A percentile compares a stretch with the other conserved stretches of the same genome.
Evolutionary conservation across 768 basidiomycete species (phyloP).

Genomic region (Pleurotus eryngii): DNA sequence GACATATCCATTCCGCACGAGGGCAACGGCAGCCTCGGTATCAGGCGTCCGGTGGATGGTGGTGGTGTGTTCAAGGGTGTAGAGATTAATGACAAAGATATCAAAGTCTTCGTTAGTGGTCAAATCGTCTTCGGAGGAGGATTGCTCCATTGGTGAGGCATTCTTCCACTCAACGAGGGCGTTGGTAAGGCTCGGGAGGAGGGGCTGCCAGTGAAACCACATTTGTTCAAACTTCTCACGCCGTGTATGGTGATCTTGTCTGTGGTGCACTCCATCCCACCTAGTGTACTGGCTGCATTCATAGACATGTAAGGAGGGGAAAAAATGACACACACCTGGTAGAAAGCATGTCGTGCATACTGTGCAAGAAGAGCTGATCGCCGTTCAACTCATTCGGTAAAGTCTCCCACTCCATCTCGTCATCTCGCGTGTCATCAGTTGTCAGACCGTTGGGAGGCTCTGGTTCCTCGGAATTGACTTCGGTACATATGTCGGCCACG

Average conservation of each 20-base stretch:
- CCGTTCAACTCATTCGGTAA: not conserved
- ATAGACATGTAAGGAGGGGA: not conserved
- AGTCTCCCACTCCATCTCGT: not conserved
- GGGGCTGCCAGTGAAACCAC: not conserved
- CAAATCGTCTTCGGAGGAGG: not conserved
- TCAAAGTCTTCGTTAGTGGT: not conserved
- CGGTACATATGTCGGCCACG: too few relatives aligned
- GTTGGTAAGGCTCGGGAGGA: not conserved
- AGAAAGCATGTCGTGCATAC: not conserved
- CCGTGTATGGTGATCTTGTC: not conserved
- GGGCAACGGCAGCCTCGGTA: conserved; percentile 9
- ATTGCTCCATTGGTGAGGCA: not conserved
- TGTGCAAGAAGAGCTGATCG: not conserved
- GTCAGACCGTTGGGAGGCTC: too few relatives aligned
- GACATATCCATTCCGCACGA: conserved; percentile 18
- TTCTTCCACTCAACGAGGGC: conserved; percentile 13
- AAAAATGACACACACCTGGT: not conserved
- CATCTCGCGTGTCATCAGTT: not conserved
- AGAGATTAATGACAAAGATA: conserved; percentile 1
- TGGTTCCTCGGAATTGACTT: too few relatives aligned
- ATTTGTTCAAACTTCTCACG: not conserved
- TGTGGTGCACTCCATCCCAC: not conserved
- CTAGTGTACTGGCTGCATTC: not conserved
- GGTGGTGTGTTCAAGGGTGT: conserved; percentile 6
- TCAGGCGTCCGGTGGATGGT: conserved; percentile 5